Percentiles rank a stretch among this genome's conserved stretches.
These are phyloP conservation scores for Rusavskia elegans DNA, from an alignment of 495 filamentous ascomycete species.

Conservation along the genomic window DNA sequence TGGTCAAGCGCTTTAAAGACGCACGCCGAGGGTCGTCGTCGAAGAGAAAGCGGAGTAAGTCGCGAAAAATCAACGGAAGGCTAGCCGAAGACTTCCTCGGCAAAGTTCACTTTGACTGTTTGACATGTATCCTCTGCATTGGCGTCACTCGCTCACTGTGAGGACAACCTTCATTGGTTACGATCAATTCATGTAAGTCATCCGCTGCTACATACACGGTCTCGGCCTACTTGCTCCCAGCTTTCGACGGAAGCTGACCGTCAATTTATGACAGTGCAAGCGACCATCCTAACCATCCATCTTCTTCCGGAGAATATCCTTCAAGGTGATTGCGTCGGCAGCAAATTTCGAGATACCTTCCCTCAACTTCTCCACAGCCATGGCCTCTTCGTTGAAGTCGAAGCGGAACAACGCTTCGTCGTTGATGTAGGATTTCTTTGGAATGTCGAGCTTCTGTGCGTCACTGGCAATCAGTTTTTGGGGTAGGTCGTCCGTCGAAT, in stretches of 20 bases:
- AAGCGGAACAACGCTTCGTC: slow-evolving; percentile 89
- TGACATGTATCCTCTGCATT: too few species aligned
- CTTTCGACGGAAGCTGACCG: neutral
- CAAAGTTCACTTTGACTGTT: too few species aligned
- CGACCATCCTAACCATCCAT: slow-evolving; percentile 27
- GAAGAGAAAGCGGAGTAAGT: neutral
- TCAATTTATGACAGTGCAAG: too few species aligned
- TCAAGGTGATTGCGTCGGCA: slow-evolving; percentile 85
- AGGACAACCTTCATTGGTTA: too few species aligned
- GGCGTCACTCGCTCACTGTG: too few species aligned
- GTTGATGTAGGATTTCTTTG: slow-evolving; percentile 81
- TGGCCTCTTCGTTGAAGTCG: slow-evolving; percentile 98
- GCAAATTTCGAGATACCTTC: slow-evolving; percentile 99
- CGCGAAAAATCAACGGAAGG: neutral
- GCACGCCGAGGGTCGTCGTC: too few species aligned
- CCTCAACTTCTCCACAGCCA: slow-evolving; percentile 96
- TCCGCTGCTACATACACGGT: too few species aligned
- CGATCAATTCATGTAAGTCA: too few species aligned
- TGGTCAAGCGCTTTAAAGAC: neutral
- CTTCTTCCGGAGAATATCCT: slow-evolving; percentile 80
- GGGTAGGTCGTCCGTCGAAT: slow-evolving; percentile 60
- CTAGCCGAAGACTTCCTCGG: neutral
- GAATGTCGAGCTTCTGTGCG: slow-evolving; percentile 54
- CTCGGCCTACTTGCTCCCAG: neutral
- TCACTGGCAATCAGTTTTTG: slow-evolving; percentile 72